Evolutionary conservation across 2,329 filamentous ascomycete species (phyloP), one percentile per base, ranked within the genome.

Genomic region (Parastagonospora nodorum): DNA sequence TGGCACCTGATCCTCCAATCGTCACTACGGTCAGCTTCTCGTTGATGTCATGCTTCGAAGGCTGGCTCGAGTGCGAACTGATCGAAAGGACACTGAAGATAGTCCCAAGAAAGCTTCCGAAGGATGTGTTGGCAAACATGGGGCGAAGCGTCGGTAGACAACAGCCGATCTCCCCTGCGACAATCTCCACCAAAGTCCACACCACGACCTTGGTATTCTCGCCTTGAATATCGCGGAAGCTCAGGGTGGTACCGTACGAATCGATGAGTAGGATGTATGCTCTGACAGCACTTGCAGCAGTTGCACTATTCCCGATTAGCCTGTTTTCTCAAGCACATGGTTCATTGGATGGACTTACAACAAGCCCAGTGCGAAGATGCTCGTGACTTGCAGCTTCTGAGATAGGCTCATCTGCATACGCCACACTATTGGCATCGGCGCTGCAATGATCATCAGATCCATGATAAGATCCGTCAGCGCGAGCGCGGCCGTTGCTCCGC

Each of bases 351-450:
- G 4, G 8, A 30, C 42, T 29, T 30, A 51, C 44, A 51, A 9
- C 11, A 47, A 51, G 14, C 49, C 49, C 28, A 51, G 35, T n/a
- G 49, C 49, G 30, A 51, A 51, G 8, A 51, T 44, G 5, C 16
- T 39, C 7, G 42, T 31, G 5, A 51, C 45, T 39, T 51, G 49
- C 12, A 51, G 12, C 40, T 51, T 51, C 9, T 42, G 37, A 14
- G 44, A 30, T 1, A 46, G 4, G n/a, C 32, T 32, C 28, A 51
- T 42, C 5, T 40, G 41, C 44, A 51, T 45, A 6, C 39, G 45
- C 49, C 49, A 51, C n/a, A 51, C 42, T 37, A 51, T 51, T 28
- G 42, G n/a, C 8, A 48, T 11, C 35, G 49, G 43, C 11, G 49
- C 35, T 8, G 31, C 39, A 36, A 51, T 24, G 24, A 51, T 47